Evolutionary conservation across 176 grass and related monocot genomes (phyloP), one percentile per base, ranked within the genome.

Genomic region (Lolium rigidum): DNA sequence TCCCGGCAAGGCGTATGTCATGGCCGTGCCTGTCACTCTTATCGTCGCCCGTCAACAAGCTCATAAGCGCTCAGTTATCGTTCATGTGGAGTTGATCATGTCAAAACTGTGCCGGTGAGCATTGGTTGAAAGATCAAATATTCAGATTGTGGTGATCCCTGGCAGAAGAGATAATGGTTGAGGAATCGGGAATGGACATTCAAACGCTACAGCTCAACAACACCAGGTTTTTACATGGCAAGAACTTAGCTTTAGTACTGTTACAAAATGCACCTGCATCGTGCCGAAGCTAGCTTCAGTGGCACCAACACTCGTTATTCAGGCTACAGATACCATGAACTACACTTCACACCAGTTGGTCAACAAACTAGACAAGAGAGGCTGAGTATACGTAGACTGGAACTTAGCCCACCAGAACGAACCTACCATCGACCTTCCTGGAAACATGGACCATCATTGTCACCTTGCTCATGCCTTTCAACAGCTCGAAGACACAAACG

Each of bases 401-500:
- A 75, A 50, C 82, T 47, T 76, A 81, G 50, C 6, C 38, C 26
- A 58, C 14, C 3, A 86, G 26, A 77, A 61, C 61, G 5, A 86
- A 62, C 41, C 61, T 44, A 7, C 5, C 7, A 8, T 68, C 0
- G 4, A 77, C 38, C 70, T 85, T 86, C 22, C 41, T 69, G 41
- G 70, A 18, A 25, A 82, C 88, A 41, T 86, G 83, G 7, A 90
- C 83, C 0, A 17, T 70, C 83, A 90, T 90, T 4, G 18, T 44
- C 25, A n/a, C 77, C 77, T 41, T 81, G 52, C 11, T 58, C 14
- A 49, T 1, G 2, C 44, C 38, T 59, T 73, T 89, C 17, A 78
- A 76, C 60, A 94, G 55, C 70, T 94, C 87, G 10, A 89, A 92
- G 35, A 84, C 0, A 4, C 92, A 90, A 51, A 87, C 6, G 18